Evolutionary conservation across 2,329 filamentous ascomycete species (phyloP), one percentile per base, ranked within the genome.

Genomic region (Arthroderma sp.): DNA sequence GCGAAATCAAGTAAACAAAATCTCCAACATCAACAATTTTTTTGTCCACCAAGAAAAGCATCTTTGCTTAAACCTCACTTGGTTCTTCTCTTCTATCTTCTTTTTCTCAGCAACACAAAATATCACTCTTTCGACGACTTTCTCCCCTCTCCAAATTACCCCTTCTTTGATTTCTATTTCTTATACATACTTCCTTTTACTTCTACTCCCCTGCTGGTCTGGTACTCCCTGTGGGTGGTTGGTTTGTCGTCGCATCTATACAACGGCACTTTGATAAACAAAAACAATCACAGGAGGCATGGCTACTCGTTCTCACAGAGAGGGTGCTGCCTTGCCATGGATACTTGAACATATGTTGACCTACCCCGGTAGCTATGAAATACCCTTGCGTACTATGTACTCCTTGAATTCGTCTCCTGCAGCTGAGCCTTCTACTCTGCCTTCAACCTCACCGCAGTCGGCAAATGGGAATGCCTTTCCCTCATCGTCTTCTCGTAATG

Each of bases 301-400:
- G 15, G 15, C 42, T 36, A 29, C 36, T 29, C 32, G 39, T 28
- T 33, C 27, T 29, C 11, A 30, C 34, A 43, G 31, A 15, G 61
- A 67, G 51, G 67, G 66, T 49, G 62, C 64, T 33, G 61, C 64
- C 27, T 63, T 71, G 56, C 61, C 66, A 48, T 69, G 72, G 69
- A 74, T 78, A 48, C 66, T 78, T 41, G 75, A 78, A 47, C 75
- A 78, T 57, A 68, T 78, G 46, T 62, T 80, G 43, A 71, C 73
- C 47, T 78, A 80, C 56, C 76, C 77, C 6, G 71, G 69, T 54
- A 74, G 69, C 53, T 81, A 82, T 56, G 78, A 82, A 54, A 75
- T 82, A 30, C 78, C 78, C 15, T 68, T 82, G 29, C 73, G 78
- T 46, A 80, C 76, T 50, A 81, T 82, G 74, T 82, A 81, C 64